These are phyloP conservation scores for Asclepias syriaca DNA, from an alignment of 257 asterid genomes.

Conservation along the genomic window DNA sequence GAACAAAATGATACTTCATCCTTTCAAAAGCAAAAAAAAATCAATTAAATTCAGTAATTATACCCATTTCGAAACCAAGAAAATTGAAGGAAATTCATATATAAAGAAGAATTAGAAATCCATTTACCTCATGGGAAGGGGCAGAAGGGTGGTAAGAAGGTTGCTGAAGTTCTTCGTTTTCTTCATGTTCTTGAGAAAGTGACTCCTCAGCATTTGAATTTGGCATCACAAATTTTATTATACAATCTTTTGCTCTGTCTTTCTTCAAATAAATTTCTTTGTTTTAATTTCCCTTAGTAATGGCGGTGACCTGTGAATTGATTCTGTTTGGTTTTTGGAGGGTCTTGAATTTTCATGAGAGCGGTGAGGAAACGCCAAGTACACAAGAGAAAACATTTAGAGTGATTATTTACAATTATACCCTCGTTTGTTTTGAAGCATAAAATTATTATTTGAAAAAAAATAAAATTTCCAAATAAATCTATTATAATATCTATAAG, in stretches of 20 bases:
- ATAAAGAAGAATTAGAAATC: neutral
- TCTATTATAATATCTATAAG: too few relatives aligned
- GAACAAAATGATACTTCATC: too few relatives aligned
- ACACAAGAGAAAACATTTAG: neutral
- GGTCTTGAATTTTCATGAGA: neutral
- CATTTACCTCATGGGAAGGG: constrained; percentile 64
- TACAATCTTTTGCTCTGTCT: neutral
- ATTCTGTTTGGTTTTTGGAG: neutral
- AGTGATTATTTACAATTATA: too few relatives aligned
- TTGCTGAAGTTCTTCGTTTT: constrained; percentile 25
- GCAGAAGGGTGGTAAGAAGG: constrained; percentile 68
- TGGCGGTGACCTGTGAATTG: too few relatives aligned
- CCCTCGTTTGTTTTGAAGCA: too few relatives aligned
- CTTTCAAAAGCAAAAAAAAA: too few relatives aligned
- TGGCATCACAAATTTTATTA: constrained; percentile 24
- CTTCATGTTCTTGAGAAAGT: constrained; percentile 20
- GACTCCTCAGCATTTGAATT: constrained; percentile 23
- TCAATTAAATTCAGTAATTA: neutral
- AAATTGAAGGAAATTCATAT: neutral
- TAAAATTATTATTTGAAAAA: too few relatives aligned
- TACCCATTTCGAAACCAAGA: neutral
- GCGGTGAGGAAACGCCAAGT: neutral
- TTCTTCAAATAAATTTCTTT: neutral
- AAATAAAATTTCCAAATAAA: too few relatives aligned
- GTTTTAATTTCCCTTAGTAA: neutral